Base-by-base conservation (phyloP, 163 green algal genomes). In the Trebouxia gelatinosa region DNA sequence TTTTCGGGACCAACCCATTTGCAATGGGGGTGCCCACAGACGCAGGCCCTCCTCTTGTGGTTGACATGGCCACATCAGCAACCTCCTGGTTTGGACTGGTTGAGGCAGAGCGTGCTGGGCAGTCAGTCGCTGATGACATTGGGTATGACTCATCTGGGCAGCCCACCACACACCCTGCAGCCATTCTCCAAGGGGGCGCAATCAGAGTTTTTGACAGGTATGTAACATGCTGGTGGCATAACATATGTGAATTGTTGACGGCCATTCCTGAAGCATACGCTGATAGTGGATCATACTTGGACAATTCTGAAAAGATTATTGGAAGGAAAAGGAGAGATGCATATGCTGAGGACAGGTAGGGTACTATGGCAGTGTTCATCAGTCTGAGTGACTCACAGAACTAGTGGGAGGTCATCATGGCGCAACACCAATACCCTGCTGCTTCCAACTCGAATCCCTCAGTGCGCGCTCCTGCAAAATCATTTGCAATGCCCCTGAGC, bases 11-110 rank as follows among this genome's bases (percentile, higher is more conserved):
- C 72, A 95, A 93, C 80, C 89, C 87, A 34, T 90, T 94, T 75
- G 88, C 86, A 26, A 80, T 84, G 2, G 75, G 57, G 11, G 80
- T 67, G 39, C 86, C 76, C 79, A 83, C 70, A 9, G 75, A 37
- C 26, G 37, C 48, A 5, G 59, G 28, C 2, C 78, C 84, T n/a
- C n/a, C 62, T 34, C 26, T 90, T 9, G 77, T 88, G 13, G 87
- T 95, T 70, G 91, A 96, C 86, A 92, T 94, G 86, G 88, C 91
- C 26, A 96, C 91, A 11, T 83, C 88, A 54, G 89, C 91, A n/a
- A 91, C 87, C 58, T 84, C 90, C 7, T 93, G 87, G 87, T 96
- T 92, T 85, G 89, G 85, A 0, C 76, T 94, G 46, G 54, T 94
- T 50, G 88, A 96, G 81, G 90, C 90, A 11, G 90, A 91, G 78